Evolutionary conservation across 139 green algal genomes (phyloP), one percentile per base, ranked within the genome.

Genomic region (Chlamydomonas sp.): DNA sequence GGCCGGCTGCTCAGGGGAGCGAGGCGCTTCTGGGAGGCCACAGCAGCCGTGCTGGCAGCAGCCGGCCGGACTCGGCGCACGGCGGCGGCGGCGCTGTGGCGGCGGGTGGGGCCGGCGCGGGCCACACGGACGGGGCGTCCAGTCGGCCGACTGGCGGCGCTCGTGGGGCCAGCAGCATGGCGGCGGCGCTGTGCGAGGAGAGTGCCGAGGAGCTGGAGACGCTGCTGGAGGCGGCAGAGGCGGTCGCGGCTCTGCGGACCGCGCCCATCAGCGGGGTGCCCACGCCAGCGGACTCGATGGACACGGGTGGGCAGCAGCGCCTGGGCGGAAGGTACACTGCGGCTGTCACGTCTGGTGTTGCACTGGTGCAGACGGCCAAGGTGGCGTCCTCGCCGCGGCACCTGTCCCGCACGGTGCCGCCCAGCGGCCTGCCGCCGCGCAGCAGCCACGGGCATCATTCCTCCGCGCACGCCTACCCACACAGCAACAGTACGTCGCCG

Each of bases 151-250:
- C 59, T 16, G 60, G 59, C 61, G 74, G 83, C 72, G 62, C 62
- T 6, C 69, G 81, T 60, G 14, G 63, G 12, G 60, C 60, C 60
- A 31, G 68, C 59, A n/a, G 60, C 71, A 62, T 4, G 3, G 59
- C n/a, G 6, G 4, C 5, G 1, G 5, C 20, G 20, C 73, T 81
- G 7, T 57, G 83, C 7, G 73, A 87, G 17, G 74, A 87, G 9
- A 18, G 49, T 1, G 58, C 63, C 18, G 84, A 83, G 57, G 81
- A 79, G 49, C 71, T 86, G 60, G 71, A 79, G 9, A 83, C 84
- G 57, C 64, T 88, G 57, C 76, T 88, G 57, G 84, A 88, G 63
- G 84, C 84, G 1, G 84, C 84, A 1, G 84, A 88, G 75, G 84
- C 84, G 57, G 75, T 88, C 57, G 84, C 84, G 10, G 75, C 84